Percentiles rank a stretch among this genome's conserved stretches.
Conservation (phyloP, 352 stramenopile species). For the Globisporangium viniferum region DNA sequence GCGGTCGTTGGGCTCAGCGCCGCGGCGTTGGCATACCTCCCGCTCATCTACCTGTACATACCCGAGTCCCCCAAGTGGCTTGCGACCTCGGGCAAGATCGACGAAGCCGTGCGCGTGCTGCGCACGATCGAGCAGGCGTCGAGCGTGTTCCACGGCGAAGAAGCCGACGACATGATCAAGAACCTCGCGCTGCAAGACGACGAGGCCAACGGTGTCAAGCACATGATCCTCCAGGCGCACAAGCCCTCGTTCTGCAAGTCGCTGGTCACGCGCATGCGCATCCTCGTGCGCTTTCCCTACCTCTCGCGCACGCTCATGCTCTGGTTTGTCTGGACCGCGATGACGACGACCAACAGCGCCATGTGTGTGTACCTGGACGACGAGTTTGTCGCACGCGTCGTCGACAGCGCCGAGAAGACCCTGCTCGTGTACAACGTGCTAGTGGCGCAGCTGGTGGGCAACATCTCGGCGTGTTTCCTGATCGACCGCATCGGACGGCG, state of each 20-base stretch:
- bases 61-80: constrained; percentile 14
- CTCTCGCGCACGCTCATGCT: constrained; percentile 33
- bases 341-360: constrained; percentile 24
- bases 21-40: neutral
- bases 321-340: constrained; percentile 40
- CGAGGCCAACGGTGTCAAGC: neutral
- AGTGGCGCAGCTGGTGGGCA: constrained; percentile 29
- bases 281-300: constrained; percentile 34
- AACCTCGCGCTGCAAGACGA: neutral
- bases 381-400: constrained; percentile 19
- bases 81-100: constrained; percentile 1
- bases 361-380: constrained; percentile 27
- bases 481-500: constrained; percentile 31
- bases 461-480: constrained; percentile 30
- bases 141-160: constrained; percentile 6
- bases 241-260: constrained; percentile 28
- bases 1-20: neutral
- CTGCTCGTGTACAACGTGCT: neutral
- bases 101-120: constrained; percentile 14
- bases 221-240: neutral
- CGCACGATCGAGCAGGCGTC: constrained; percentile 6
- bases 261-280: constrained; percentile 17
- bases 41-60: neutral
- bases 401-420: neutral
- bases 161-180: neutral